Conservation (phyloP, 208 protist genomes). For the Trichomonas vaginalis region DNA sequence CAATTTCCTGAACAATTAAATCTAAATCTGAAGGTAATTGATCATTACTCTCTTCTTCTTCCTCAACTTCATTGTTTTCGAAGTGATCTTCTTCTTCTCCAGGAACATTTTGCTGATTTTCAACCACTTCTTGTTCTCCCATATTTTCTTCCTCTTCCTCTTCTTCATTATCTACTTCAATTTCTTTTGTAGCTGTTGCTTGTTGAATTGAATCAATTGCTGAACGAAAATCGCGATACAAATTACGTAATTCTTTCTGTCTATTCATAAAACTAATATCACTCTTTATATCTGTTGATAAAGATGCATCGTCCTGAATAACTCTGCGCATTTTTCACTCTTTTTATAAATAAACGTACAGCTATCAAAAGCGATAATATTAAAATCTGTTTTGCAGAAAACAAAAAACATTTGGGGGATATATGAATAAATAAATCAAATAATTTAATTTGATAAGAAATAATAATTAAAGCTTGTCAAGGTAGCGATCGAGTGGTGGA, state of each 20-base stretch:
- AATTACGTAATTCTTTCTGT: neutral
- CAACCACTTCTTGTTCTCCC: too few species aligned
- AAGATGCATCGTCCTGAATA: neutral
- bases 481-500: neutral
- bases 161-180: neutral
- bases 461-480: neutral
- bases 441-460: too few species aligned
- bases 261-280: slow-evolving; percentile 12
- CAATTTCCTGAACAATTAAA: slow-evolving; percentile 6
- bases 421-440: too few species aligned
- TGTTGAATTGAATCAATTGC: neutral
- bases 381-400: too few species aligned
- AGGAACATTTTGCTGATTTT: too few species aligned
- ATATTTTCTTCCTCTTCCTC: neutral
- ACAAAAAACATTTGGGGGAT: too few species aligned
- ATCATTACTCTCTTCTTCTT: neutral
- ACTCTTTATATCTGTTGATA: neutral
- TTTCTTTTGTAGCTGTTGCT: neutral
- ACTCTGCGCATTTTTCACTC: neutral
- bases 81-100: too few species aligned
- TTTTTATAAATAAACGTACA: too few species aligned
- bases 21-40: neutral
- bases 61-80: neutral
- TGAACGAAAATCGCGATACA: neutral
- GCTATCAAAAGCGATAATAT: too few species aligned